Evolutionary conservation across 768 basidiomycete species (phyloP), one percentile per base, ranked within the genome.

Genomic region (Kwoniella mangroviensis): DNA sequence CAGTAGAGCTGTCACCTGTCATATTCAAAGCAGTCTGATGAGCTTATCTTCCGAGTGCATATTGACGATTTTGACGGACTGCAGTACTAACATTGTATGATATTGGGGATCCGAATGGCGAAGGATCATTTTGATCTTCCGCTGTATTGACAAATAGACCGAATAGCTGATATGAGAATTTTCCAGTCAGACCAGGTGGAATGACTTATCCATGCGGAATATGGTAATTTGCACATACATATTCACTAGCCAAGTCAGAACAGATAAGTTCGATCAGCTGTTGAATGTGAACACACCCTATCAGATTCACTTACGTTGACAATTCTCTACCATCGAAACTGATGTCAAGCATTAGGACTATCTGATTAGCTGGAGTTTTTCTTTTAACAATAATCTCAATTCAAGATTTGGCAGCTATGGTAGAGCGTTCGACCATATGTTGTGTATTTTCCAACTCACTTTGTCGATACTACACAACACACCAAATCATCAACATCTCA

Each of bases 261-360:
- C 34, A 34, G 34, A 34, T 34, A 34, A 34, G 34, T 34, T 34
- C 5, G 34, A 34, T 34, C 34, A 34, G 34, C 34, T 3, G 34
- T 34, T 34, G 34, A 7, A 6, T 7, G 34, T 34, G 34, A 7
- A 34, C 34, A 34, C 34, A 28, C 28, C 28, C 28, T 28, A 28
- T 28, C 28, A 28, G 28, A 28, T 28, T 19, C n/a, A 41, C 72
- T 74, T 42, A 71, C 76, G 76, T 78, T 10, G 74, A 67, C 10
- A 71, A 34, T 60, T 75, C 74, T 63, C 74, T 24, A 5, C 74
- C 74, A 56, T 75, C 73, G 49, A 77, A 70, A 54, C 72, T 26
- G 26, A 26, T 26, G 26, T 26, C 26, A 26, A 26, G 26, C 26
- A 26, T 2, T 26, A 26, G 26, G 26, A 26, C 26, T 26, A 26